A percentile compares a stretch with the other conserved stretches of the same genome.
Evolutionary conservation across 306 rosid genomes (phyloP).

Genomic region (Morella rubra): DNA sequence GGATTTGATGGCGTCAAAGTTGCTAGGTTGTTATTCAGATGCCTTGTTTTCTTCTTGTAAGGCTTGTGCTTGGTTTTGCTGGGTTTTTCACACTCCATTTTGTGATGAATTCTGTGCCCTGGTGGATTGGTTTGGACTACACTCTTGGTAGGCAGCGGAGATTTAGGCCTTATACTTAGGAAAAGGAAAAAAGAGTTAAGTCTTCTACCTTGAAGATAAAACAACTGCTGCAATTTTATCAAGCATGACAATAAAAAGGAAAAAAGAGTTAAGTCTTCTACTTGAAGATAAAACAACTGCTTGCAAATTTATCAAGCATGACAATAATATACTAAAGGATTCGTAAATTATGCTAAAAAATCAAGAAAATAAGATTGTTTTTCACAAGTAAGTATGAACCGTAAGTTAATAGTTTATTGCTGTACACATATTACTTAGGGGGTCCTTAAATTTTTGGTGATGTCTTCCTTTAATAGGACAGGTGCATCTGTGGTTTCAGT

Average conservation of each 20-base stretch:
- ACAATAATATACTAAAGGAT: neutral
- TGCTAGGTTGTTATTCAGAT: slow-evolving; percentile 72
- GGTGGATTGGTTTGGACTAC: neutral
- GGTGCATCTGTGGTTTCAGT: neutral
- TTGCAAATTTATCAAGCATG: neutral
- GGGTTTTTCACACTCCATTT: neutral
- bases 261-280: neutral
- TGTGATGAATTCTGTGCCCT: neutral
- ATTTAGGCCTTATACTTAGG: no score
- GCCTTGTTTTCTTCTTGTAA: slow-evolving; percentile 4
- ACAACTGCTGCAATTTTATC: no score
- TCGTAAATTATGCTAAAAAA: neutral
- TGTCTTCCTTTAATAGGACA: neutral
- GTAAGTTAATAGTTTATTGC: neutral
- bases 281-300: neutral
- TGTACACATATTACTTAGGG: neutral
- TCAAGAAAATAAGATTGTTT: neutral
- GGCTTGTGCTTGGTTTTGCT: slow-evolving; percentile 13
- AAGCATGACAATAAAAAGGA: no score
- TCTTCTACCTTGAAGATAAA: neutral
- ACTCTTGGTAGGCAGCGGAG: neutral
- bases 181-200: neutral
- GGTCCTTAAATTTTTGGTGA: neutral
- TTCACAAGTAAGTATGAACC: neutral
- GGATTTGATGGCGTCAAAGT: slow-evolving; percentile 67